Evolutionary conservation across 2,329 filamentous ascomycete genomes (phyloP).

Genomic region (Diaporthe citri): DNA sequence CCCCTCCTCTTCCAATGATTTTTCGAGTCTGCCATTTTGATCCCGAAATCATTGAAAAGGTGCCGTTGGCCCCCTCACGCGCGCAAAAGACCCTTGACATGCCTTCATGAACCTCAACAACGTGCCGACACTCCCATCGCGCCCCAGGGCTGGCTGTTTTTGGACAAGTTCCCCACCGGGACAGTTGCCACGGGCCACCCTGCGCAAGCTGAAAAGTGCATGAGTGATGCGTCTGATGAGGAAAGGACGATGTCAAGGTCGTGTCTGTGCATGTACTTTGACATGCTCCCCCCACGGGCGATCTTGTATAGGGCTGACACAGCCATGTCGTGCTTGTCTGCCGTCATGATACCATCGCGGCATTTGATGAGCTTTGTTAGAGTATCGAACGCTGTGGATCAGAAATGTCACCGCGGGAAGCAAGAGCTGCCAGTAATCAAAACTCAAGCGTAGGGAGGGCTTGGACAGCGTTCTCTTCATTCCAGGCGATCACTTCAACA

Average conservation of each 20-base stretch:
- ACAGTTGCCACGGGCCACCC: constrained; percentile 47
- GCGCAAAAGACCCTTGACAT: constrained; percentile 36
- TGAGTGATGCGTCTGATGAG: constrained; percentile 41
- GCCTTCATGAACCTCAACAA: constrained; percentile 45
- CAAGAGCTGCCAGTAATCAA: not conserved
- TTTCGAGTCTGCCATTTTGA: not conserved
- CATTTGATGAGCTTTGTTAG: constrained; percentile 40
- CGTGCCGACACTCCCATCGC: constrained; percentile 40
- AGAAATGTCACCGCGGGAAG: not conserved
- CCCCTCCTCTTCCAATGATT: accelerated
- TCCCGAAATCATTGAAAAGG: not conserved
- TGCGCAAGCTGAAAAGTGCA: constrained; percentile 42
- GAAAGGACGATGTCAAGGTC: constrained; percentile 43
- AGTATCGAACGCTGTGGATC: constrained; percentile 27
- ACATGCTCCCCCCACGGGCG: constrained; percentile 37
- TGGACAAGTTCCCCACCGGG: constrained; percentile 43
- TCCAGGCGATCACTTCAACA: constrained; percentile 43
- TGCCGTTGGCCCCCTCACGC: not conserved
- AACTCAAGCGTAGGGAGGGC: constrained; percentile 43
- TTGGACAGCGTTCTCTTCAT: constrained; percentile 41
- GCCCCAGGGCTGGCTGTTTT: constrained; percentile 47
- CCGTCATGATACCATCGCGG: constrained; percentile 38
- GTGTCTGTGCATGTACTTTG: constrained; percentile 36
- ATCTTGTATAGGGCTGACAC: constrained; percentile 32
- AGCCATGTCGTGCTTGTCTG: constrained; percentile 33